A percentile compares a stretch with the other conserved stretches of the same genome.
These are phyloP conservation scores for Polyplosphaeria fusca DNA, from an alignment of 495 filamentous ascomycete genomes.

Conservation along the genomic window DNA sequence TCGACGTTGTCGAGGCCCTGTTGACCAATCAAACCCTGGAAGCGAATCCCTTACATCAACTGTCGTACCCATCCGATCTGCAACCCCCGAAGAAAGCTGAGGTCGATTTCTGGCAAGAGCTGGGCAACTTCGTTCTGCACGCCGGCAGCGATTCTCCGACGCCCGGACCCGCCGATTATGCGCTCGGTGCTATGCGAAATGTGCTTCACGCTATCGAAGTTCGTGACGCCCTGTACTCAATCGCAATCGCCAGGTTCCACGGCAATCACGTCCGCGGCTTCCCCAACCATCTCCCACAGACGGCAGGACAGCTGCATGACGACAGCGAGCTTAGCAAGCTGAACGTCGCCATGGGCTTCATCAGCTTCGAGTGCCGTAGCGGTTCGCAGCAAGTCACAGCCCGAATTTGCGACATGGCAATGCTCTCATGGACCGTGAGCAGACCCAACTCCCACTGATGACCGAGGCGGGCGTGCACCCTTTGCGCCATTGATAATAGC, in stretches of 20 bases:
- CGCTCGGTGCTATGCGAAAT: slow-evolving; percentile 58
- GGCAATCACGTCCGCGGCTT: slow-evolving; percentile 65
- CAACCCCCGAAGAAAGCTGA: slow-evolving; percentile 50
- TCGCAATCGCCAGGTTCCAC: slow-evolving; percentile 73
- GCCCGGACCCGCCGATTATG: slow-evolving; percentile 60
- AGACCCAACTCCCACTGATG: too few relatives aligned
- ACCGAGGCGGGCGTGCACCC: too few relatives aligned
- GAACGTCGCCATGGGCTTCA: slow-evolving; percentile 75
- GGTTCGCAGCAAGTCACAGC: slow-evolving; percentile 32
- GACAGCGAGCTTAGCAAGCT: slow-evolving; percentile 69
- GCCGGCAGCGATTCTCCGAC: slow-evolving; percentile 59
- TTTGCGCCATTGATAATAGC: too few relatives aligned
- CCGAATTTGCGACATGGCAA: slow-evolving; percentile 35
- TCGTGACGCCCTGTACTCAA: slow-evolving; percentile 87
- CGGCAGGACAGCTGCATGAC: slow-evolving; percentile 61
- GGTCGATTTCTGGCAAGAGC: slow-evolving; percentile 74
- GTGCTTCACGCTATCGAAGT: slow-evolving; percentile 78
- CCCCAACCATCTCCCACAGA: slow-evolving; percentile 57
- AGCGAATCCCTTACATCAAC: slow-evolving; percentile 47
- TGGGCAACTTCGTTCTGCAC: slow-evolving; percentile 69
- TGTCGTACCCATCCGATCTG: slow-evolving; percentile 18
- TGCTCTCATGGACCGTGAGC: slow-evolving; percentile 32
- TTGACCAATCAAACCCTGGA: slow-evolving; percentile 61
- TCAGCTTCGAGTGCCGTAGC: slow-evolving; percentile 62
- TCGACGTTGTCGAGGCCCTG: slow-evolving; percentile 72